Percentiles rank a stretch among this genome's conserved stretches.
These are phyloP conservation scores for Pigoraptor vietnamica DNA, from an alignment of 78 protist species.

Conservation along the genomic window DNA sequence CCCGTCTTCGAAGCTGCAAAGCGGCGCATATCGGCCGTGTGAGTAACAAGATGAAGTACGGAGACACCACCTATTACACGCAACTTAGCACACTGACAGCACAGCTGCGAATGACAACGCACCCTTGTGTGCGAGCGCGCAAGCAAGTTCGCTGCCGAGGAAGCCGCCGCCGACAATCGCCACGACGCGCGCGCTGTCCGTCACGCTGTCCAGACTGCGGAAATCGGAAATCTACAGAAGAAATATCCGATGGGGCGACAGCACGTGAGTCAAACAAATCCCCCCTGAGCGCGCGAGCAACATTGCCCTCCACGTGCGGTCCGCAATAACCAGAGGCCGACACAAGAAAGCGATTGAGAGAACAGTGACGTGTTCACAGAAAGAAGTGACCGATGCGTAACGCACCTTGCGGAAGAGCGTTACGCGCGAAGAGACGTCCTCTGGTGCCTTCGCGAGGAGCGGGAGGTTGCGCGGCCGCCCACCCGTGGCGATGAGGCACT, in stretches of 20 bases:
- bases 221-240: slow-evolving; percentile 51
- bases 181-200: slow-evolving; percentile 18
- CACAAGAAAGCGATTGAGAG: background rate
- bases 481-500: slow-evolving; percentile 80
- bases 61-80: background rate
- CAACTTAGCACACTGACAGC: background rate
- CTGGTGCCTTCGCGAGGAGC: background rate
- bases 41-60: no score
- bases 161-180: slow-evolving; percentile 81
- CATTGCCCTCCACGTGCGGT: no score
- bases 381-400: background rate
- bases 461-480: slow-evolving; percentile 59
- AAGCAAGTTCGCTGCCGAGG: slow-evolving; percentile 75
- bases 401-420: slow-evolving; percentile 31
- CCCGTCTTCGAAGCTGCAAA: background rate
- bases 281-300: background rate
- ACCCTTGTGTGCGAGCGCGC: slow-evolving; percentile 32
- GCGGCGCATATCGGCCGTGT: background rate
- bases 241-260: background rate
- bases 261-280: background rate
- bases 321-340: no score
- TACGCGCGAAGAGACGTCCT: background rate
- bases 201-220: slow-evolving; percentile 19
- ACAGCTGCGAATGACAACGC: no score
- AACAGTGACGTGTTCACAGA: background rate